Evolutionary conservation across 352 stramenopile species (phyloP), one percentile per base, ranked within the genome.

Genomic region (Achlya hypogyna): DNA sequence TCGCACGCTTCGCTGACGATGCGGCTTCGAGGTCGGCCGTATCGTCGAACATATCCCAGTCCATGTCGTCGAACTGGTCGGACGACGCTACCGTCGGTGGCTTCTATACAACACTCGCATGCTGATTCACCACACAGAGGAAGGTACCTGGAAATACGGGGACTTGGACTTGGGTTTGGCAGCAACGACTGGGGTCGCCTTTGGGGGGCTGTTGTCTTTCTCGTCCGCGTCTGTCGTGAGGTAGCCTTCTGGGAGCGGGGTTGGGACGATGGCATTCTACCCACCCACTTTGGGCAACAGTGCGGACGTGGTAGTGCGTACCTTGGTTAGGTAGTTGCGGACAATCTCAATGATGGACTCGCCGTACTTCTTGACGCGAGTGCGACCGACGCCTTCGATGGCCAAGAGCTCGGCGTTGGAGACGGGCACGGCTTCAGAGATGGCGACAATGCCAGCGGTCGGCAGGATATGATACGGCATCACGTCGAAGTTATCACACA

Each of bases 401-500:
- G 87, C 83, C 4, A 83, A 78, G 4, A 95, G 69, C 45, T 95
- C 86, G 0, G 82, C 78, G 54, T 76, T 92, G 28, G 86, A 84
- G 5, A 89, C 72, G 9, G 86, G 86, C 12, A 89, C 82, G 10
- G 81, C 79, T 64, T 90, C 89, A 31, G 84, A 85, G 59, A 95
- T 95, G 2, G 82, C 73, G 20, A 78, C 84, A 53, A 95, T 95
- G 43, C 86, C 86, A 8, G 75, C 73, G 10, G 84, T 95, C 1
- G 86, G 79, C 27, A 95, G 71, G 54, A 95, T 95, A 34, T 95
- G 86, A 53, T 95, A 95, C 54, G 86, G 86, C 86, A 95, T 95
- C 35, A 88, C 72, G 58, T 91, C 90, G 35, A 86, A 84, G 58
- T 78, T 91, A 71, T 95, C 86, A 62, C 86, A 95, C 14, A 93